Conservation (phyloP, 371 early-diverging fungal species). For the Quaeritorhiza haematococci region DNA sequence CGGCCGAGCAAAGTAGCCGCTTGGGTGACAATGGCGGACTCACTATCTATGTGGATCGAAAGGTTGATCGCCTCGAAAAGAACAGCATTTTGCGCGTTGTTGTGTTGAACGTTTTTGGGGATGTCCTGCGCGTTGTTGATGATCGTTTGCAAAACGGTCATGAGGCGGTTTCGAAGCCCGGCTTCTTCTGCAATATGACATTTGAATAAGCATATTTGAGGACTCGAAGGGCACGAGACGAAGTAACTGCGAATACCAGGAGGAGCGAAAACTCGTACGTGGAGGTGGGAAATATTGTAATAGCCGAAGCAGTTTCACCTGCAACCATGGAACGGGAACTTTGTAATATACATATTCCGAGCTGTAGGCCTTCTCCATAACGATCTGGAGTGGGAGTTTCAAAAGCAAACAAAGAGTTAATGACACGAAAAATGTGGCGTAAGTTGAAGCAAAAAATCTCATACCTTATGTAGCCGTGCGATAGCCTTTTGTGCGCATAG, state of each 20-base stretch:
- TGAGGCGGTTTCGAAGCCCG: conserved; percentile 15
- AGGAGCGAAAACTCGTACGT: conserved; percentile 42
- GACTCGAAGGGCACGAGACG: not conserved
- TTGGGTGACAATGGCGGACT: conserved; percentile 78
- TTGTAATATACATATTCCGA: conserved; percentile 92
- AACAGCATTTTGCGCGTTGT: conserved; percentile 93
- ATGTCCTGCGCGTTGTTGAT: conserved; percentile 77
- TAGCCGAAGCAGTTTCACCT: conserved; percentile 87
- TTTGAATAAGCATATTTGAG: conserved; percentile 52
- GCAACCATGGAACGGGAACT: conserved; percentile 95
- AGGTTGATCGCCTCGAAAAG: conserved; percentile 94
- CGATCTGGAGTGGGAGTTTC: conserved; percentile 47
- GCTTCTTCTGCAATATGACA: conserved; percentile 26
- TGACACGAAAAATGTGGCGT: not conserved
- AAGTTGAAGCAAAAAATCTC: not conserved
- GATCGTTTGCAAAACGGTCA: conserved; percentile 66
- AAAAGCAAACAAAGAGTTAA: not conserved
- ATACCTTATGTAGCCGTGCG: conserved; percentile 70
- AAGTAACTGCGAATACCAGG: not conserved
- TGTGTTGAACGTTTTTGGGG: conserved; percentile 93
- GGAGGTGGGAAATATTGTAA: conserved; percentile 92
- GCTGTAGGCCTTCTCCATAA: conserved; percentile 79
- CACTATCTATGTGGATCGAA: conserved; percentile 86
- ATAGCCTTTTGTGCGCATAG: conserved; percentile 74
- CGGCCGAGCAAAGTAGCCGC: conserved; percentile 76